Percentiles rank a stretch among this genome's conserved stretches.
These are phyloP conservation scores for Grosmannia huntii DNA, from an alignment of 2,329 filamentous ascomycete genomes.

Conservation along the genomic window DNA sequence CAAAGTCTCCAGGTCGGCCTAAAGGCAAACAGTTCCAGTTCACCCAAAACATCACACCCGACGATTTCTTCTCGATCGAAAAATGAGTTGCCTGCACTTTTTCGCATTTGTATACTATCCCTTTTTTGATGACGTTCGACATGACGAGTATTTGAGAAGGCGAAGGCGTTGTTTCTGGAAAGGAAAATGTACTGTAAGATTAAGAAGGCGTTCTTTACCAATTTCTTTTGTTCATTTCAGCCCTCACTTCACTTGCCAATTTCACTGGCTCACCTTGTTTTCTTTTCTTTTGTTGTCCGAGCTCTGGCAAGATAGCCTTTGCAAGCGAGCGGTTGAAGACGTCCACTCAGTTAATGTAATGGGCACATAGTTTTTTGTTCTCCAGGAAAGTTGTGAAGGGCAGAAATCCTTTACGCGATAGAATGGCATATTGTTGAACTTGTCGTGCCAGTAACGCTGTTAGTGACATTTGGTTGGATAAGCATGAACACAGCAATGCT, in stretches of 20 bases:
- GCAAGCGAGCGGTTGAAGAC: not conserved
- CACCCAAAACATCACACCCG: constrained; percentile 31
- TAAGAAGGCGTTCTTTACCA: not conserved
- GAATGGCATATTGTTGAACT: not conserved
- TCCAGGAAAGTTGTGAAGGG: not conserved
- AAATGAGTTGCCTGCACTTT: constrained; percentile 1
- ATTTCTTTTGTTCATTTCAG: not conserved
- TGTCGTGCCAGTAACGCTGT: not conserved
- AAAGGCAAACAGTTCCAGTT: constrained; percentile 32
- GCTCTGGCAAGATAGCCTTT: not conserved
- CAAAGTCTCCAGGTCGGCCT: constrained; percentile 22
- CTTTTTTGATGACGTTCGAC: not conserved
- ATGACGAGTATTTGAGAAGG: not conserved
- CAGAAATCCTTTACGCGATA: not conserved
- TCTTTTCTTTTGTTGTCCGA: not conserved
- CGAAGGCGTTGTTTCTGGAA: constrained; percentile 1
- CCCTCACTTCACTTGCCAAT: not conserved
- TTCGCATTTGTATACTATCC: not conserved
- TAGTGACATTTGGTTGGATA: not conserved
- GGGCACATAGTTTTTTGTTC: not conserved
- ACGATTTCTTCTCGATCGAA: constrained; percentile 21
- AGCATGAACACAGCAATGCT: too few relatives aligned
- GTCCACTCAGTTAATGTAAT: not conserved
- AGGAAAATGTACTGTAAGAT: not conserved
- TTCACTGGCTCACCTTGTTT: not conserved